These are phyloP conservation scores for Russula griseocarnosa DNA, from an alignment of 768 basidiomycete species.

Conservation along the genomic window DNA sequence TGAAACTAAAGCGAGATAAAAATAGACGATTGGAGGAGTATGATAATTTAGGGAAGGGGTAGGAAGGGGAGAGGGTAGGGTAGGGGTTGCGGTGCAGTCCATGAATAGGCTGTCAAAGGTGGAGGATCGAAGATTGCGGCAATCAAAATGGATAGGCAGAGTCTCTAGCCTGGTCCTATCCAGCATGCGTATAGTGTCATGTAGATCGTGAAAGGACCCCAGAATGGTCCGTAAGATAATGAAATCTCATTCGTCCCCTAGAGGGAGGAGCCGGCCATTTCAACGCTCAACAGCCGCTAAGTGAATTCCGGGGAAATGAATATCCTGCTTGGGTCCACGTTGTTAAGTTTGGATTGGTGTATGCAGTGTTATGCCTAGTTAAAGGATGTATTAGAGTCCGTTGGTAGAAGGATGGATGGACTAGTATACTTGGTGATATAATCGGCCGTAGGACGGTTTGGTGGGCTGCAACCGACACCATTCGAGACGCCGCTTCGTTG, in stretches of 20 bases:
- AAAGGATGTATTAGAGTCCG: constrained; percentile 1
- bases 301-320: constrained; percentile 65
- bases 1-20: not conserved
- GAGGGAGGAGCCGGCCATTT: not conserved
- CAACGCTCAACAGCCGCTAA: constrained; percentile 14
- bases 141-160: constrained; percentile 15
- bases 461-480: constrained; percentile 76
- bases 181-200: constrained; percentile 23
- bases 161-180: constrained; percentile 8
- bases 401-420: not conserved
- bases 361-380: constrained; percentile 50
- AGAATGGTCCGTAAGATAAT: constrained; percentile 9
- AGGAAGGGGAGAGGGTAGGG: not conserved
- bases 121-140: constrained; percentile 5
- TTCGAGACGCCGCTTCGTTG: constrained; percentile 69
- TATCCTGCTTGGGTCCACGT: constrained; percentile 79
- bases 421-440: constrained; percentile 64
- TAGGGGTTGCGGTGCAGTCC: not conserved
- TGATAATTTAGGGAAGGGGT: not conserved
- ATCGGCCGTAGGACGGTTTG: constrained; percentile 66
- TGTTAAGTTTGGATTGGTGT: constrained; percentile 78
- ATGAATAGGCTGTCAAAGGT: constrained; percentile 14
- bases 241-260: not conserved
- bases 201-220: constrained; percentile 18
- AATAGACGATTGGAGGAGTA: not conserved